Conservation (phyloP, 2,329 filamentous ascomycete genomes). For the Fonsecaea pedrosoi region DNA sequence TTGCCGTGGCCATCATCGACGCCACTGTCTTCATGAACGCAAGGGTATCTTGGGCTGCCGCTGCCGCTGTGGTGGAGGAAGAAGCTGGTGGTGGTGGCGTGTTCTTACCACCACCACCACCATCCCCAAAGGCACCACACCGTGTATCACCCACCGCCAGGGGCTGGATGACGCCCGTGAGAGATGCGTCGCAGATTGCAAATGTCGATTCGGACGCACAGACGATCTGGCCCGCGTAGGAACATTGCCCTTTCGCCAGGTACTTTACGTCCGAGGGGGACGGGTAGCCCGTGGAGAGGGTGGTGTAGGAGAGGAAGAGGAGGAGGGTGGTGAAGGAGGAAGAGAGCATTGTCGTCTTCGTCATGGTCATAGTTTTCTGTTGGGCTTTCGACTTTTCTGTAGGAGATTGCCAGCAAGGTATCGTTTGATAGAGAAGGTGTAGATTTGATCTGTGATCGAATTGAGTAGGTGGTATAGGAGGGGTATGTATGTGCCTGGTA, state of each 20-base stretch:
- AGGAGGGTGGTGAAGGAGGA: neutral
- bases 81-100: neutral
- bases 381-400: no score
- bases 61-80: neutral
- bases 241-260: constrained; percentile 1
- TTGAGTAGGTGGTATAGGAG: no score
- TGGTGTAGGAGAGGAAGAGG: neutral
- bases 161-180: neutral
- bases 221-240: constrained; percentile 2
- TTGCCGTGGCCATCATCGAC: neutral
- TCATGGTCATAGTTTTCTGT: no score
- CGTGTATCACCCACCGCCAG: constrained; percentile 5
- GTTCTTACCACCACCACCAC: neutral
- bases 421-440: no score
- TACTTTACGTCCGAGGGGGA: neutral
- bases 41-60: neutral
- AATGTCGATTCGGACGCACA: constrained; percentile 3
- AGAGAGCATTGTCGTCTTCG: neutral
- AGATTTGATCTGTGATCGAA: no score
- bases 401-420: no score
- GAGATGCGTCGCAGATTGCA: constrained; percentile 8
- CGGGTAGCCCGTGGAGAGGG: neutral
- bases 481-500: no score
- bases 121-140: neutral
- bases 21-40: neutral